Base-by-base conservation (phyloP, 2,329 filamentous ascomycete species). In the Fusarium nodosum region DNA sequence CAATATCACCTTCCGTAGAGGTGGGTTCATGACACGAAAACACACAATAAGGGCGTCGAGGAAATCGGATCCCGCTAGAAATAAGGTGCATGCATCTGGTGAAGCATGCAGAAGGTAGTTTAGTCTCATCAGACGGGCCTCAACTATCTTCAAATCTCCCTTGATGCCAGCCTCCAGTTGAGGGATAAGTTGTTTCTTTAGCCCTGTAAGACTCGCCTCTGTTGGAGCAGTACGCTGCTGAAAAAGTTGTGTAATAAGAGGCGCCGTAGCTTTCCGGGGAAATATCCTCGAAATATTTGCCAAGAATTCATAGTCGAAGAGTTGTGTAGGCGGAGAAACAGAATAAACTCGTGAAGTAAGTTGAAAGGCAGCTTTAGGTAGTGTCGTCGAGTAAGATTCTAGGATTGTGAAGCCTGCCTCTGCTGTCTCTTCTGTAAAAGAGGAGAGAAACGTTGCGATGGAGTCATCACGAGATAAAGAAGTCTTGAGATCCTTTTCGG, bases 51-150 rank as follows among this genome's bases (percentile, higher is more conserved):
- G 84, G 1, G 91, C 88, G 77, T 97, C 95, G 22, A 97, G 79
- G 72, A 96, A 95, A 79, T 97, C 95, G 52, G 92, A 94, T 1
- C 95, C 95, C 0, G 91, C 91, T 72, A 97, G 87, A 73, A 97
- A 90, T 71, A 92, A 83, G 2, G 82, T 80, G 22, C 86, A 86
- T 1, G 84, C 81, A 22, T 84, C 82, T 0, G 88, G 82, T 7
- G 90, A 93, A 9, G 82, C 83, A 70, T 88, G 85, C 7, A 93
- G 80, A 6, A 94, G 80, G 51, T 88, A 84, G 61, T 89, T 91
- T n/a, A 93, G 75, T 12, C 82, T 81, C 47, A 83, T 83, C 33
- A 94, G 81, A 1, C 82, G 82, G 2, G 78, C 77, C 73, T 91
- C 88, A 1, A 88, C 82, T 9, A 80, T 78, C 39, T 83, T 84